phyloP scores from a whole-genome alignment of 257 asterid species.

The Solanum neorickii region DNA sequence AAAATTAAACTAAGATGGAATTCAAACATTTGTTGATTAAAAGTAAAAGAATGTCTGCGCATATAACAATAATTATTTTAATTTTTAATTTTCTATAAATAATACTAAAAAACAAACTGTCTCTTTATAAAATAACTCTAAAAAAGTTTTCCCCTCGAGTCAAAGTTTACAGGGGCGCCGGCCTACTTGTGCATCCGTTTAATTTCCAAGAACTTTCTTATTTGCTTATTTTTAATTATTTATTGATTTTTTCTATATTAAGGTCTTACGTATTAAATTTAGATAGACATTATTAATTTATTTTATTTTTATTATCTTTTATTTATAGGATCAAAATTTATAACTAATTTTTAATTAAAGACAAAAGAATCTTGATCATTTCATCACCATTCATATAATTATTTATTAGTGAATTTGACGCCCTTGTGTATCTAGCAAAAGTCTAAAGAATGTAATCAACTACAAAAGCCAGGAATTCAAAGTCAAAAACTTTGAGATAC shows the following conservation, averaged over 20 bases:
- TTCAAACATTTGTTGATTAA: not conserved
- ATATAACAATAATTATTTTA: not conserved
- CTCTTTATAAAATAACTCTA: not conserved
- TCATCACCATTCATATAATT: not conserved
- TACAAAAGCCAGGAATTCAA: not conserved
- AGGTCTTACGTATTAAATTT: not conserved
- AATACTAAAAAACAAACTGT: not conserved
- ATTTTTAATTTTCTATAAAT: not conserved
- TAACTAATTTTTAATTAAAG: not conserved
- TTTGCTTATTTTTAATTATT: not conserved
- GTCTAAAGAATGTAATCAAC: not conserved
- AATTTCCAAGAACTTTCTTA: not conserved
- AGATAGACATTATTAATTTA: fast-evolving
- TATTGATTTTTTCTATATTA: not conserved
- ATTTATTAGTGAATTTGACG: not conserved
- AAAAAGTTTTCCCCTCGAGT: not conserved
- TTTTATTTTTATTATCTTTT: not conserved
- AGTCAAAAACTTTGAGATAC: not conserved
- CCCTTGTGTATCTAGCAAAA: not conserved
- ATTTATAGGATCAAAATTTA: fast-evolving
- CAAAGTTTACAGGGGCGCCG: not conserved
- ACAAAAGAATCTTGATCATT: not conserved
- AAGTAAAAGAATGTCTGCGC: not conserved
- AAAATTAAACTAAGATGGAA: not conserved
- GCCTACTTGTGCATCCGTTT: not conserved